Base-by-base conservation (phyloP, 164 flowering plant species). In the Warburgia ugandensis region DNA sequence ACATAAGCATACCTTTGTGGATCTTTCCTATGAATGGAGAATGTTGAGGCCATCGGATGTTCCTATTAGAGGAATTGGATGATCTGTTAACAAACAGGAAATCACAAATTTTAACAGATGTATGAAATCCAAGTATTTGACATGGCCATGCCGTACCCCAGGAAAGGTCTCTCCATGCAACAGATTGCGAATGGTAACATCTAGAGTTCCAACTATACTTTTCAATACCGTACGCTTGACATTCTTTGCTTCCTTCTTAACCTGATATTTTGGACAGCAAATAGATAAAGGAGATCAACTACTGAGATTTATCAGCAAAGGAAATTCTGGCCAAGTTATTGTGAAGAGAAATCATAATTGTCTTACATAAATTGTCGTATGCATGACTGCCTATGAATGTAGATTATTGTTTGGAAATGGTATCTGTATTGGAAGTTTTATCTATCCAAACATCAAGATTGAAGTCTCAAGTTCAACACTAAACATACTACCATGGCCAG, bases 131-230 rank as follows among this genome's bases (percentile, higher is more conserved):
- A 9, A 10, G 6, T 6, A 17, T 52, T 27, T 8, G 37, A n/a
- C 4, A 31, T 32, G 17, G 5, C 13, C 5, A 8, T 19, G 9
- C 17, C 57, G 13, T 76, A 86, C 95, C 83, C 80, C 84, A 8
- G 95, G 91, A 66, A 73, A 90, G 11, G 73, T 71, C 65, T 78
- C 80, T 49, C 81, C 85, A 3, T 63, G 71, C 60, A 72, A 40
- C 60, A 80, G 71, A 38, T 66, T 39, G 6, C 70, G 69, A 41
- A 86, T 66, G 64, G 74, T 75, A 53, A 84, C 51, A 57, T 90
- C 97, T 42, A 86, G 77, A 13, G 95, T 90, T 56, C 91, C 95
- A 37, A 79, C 81, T 0, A 90, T 68, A 73, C 83, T 81, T 73
- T 81, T 77, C 29, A 77, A 28, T 11, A 75, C 68, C 0, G 78